Evolutionary conservation across 2,329 filamentous ascomycete species (phyloP), one percentile per base, ranked within the genome.

Genomic region (Hawksworthiomyces lignivorus): DNA sequence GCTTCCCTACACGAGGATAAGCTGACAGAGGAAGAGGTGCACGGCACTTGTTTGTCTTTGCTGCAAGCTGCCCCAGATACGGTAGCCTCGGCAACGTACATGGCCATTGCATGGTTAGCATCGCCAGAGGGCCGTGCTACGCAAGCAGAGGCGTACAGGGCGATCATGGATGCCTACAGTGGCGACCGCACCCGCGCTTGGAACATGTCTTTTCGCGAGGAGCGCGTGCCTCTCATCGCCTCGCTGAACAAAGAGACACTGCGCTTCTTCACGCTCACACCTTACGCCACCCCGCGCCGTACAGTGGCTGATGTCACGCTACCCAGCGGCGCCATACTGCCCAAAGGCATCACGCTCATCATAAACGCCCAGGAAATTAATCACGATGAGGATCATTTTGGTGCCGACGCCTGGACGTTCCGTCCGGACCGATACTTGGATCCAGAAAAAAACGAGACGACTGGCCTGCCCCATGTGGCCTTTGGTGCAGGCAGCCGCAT

Each of bases 401-500:
- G 36, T 20, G 29, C 26, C 29, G 37, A 39, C 12, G 37, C 37
- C n/a, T 33, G 29, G 37, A 17, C 20, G 37, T 39, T 39, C 29
- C 28, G 29, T 15, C 28, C 37, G 7, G 37, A 39, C 21, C 37
- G 37, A 28, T 39, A 39, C 21, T 21, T 39, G 6, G 21, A 39
- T 17, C 28, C 28, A 8, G 37, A 9, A 20, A 27, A 27, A 19
- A 39, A 20, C 37, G 37, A 39, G 29, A 19, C 29, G 11, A 21
- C 28, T 12, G 20, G 20, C 29, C 38, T 40, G 15, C 38, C 38
- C 9, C 38, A 40, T 18, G 38, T 40, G 7, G 29, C 38, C 3
- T 40, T 40, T 5, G 38, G 38, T 10, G 32, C 32, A 9, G 40
- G 40, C 21, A 40, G 38, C 38, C 38, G 38, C 22, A 40, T 40